A percentile compares a stretch with the other conserved stretches of the same genome.
Conservation (phyloP, 1,284 basidiomycete species). For the Xerocomus minutiporus region DNA sequence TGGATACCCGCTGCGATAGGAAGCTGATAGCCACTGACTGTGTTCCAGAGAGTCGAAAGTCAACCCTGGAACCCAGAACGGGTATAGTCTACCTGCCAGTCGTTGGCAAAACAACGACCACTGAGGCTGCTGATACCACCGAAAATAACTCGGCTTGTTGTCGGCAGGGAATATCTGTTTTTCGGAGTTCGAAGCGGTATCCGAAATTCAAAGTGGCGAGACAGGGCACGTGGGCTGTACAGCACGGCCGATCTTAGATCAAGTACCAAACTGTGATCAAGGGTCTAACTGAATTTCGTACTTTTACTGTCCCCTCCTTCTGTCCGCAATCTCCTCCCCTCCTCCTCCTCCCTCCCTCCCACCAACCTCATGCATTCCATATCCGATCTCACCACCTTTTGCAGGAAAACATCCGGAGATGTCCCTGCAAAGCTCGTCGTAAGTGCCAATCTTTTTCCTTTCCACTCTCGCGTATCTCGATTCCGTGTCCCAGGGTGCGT, state of each 20-base stretch:
- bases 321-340: slow-evolving; percentile 5
- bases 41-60: neutral
- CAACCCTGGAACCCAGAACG: neutral
- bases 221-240: slow-evolving; percentile 20
- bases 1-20: slow-evolving; percentile 19
- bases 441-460: slow-evolving; percentile 33
- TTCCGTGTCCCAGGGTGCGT: slow-evolving; percentile 56
- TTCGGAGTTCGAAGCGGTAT: slow-evolving; percentile 14
- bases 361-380: slow-evolving; percentile 62
- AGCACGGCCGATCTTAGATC: slow-evolving; percentile 29
- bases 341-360: neutral
- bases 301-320: slow-evolving; percentile 23
- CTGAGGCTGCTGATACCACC: neutral
- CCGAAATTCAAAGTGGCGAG: slow-evolving; percentile 8
- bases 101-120: neutral
- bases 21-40: slow-evolving; percentile 13
- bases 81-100: neutral
- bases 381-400: slow-evolving; percentile 83
- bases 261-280: neutral
- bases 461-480: neutral
- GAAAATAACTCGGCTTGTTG: slow-evolving; percentile 1
- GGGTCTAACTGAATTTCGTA: slow-evolving; percentile 11
- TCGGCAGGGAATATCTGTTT: slow-evolving; percentile 12
- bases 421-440: slow-evolving; percentile 87
- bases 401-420: slow-evolving; percentile 78